Base-by-base conservation (phyloP, 768 basidiomycete genomes). In the Crucibulum laeve region DNA sequence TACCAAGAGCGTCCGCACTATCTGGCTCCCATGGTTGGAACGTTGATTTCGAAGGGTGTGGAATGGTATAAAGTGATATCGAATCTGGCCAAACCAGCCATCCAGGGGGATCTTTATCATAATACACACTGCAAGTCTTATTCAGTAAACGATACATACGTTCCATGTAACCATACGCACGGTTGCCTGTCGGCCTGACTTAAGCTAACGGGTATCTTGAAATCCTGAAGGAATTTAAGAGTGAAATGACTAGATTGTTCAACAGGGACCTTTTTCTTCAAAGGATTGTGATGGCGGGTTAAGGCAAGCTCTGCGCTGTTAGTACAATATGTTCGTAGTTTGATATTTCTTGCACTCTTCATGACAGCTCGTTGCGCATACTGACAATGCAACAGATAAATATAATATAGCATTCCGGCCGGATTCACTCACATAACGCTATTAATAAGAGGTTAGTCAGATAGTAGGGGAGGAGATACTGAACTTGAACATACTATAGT, bases 291-390 rank as follows among this genome's bases (percentile, higher is more conserved):
- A 43, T 76, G 77, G 32, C 72, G 72, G 50, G 76, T 77, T 4
- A 87, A 61, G 7, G 79, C 76, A 14, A 92, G 64, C 46, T 84
- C 82, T 26, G 69, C 65, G 24, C 78, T 70, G 10, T 69, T 67
- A 1, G 57, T 62, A 47, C 80, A 80, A 38, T 80, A 76, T 1
- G 90, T 86, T 34, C 90, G 77, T n/a, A 94, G 55, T 63, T 92
- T 93, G 64, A 93, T 71, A 58, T 82, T 80, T 42, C 86, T 79
- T 5, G 84, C 68, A 22, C 78, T 73, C 59, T 91, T 91, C 72
- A 89, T 86, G 10, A 88, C 63, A 1, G 84, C 86, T 47, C 86
- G 74, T 57, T 83, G 81, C 3, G 80, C 73, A 67, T 84, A 84
- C 84, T 87, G 35, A 10, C 25, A 33, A 37, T 11, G 4, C 38